These are phyloP conservation scores for Groenewaldozyma tartarivorans DNA, from an alignment of 805 yeast genomes.

Conservation along the genomic window DNA sequence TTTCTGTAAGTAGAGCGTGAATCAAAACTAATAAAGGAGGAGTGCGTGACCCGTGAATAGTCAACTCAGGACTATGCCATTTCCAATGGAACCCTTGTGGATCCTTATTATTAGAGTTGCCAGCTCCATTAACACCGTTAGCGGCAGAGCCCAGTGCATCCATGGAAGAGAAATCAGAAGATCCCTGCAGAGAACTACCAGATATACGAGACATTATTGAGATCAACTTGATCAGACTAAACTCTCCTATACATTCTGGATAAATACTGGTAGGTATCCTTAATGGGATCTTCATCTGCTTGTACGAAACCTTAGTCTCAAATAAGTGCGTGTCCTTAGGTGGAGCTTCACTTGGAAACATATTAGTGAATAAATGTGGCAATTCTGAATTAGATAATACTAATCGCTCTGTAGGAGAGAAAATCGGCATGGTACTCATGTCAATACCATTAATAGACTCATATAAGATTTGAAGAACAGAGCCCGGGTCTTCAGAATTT, in stretches of 20 bases:
- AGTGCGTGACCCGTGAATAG: slow-evolving; percentile 44
- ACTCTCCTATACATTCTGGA: slow-evolving; percentile 26
- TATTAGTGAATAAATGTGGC: slow-evolving; percentile 20
- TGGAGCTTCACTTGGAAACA: slow-evolving; percentile 13
- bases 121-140: not conserved
- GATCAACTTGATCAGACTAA: slow-evolving; percentile 19
- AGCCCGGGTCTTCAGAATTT: slow-evolving; percentile 2
- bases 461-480: slow-evolving; percentile 21
- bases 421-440: slow-evolving; percentile 21
- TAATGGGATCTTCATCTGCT: slow-evolving; percentile 23
- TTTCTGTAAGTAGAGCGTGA: slow-evolving; percentile 45
- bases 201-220: slow-evolving; percentile 22
- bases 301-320: slow-evolving; percentile 22
- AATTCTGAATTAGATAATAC: slow-evolving; percentile 19
- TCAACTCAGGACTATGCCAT: slow-evolving; percentile 36
- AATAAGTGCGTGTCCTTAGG: slow-evolving; percentile 24
- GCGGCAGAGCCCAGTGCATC: not conserved
- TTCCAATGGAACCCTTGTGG: slow-evolving; percentile 6
- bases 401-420: slow-evolving; percentile 20
- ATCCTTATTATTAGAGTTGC: not conserved
- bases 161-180: not conserved
- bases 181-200: not conserved
- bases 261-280: slow-evolving; percentile 24
- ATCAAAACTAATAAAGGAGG: slow-evolving; percentile 45
- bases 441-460: slow-evolving; percentile 23